phyloP scores from a whole-genome alignment of 2,329 filamentous ascomycete species.

The Colletotrichum aenigma region DNA sequence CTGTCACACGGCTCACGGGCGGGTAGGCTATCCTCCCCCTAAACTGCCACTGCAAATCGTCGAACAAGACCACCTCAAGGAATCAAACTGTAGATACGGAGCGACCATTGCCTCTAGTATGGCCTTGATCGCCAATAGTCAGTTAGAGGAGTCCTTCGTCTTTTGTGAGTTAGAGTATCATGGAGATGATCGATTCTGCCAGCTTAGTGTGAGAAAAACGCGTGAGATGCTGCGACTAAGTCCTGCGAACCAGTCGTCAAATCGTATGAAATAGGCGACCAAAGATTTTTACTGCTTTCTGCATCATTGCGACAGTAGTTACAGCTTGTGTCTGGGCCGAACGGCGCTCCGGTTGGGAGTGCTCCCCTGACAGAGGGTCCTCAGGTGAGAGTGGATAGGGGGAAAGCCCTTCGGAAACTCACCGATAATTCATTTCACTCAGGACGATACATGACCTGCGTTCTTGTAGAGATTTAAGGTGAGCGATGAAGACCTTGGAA shows the following conservation, averaged over 20 bases:
- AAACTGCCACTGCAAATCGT: not conserved
- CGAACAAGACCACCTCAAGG: not conserved
- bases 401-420: not conserved
- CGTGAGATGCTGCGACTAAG: not conserved
- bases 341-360: not conserved
- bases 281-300: not conserved
- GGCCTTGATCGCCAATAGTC: not conserved
- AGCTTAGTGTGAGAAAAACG: not conserved
- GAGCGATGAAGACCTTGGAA: not conserved
- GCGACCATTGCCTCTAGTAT: not conserved
- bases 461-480: not conserved
- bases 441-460: not conserved
- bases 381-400: not conserved
- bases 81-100: not conserved
- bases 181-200: not conserved
- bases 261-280: not conserved
- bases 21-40: not conserved
- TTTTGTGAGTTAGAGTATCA: not conserved
- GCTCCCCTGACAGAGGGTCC: not conserved
- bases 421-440: not conserved
- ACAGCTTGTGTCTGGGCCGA: not conserved
- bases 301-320: not conserved
- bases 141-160: not conserved
- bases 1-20: not conserved
- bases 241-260: not conserved